Evolutionary conservation across 1,284 basidiomycete species (phyloP), one percentile per base, ranked within the genome.

Genomic region (Singerocomus inundabilis): DNA sequence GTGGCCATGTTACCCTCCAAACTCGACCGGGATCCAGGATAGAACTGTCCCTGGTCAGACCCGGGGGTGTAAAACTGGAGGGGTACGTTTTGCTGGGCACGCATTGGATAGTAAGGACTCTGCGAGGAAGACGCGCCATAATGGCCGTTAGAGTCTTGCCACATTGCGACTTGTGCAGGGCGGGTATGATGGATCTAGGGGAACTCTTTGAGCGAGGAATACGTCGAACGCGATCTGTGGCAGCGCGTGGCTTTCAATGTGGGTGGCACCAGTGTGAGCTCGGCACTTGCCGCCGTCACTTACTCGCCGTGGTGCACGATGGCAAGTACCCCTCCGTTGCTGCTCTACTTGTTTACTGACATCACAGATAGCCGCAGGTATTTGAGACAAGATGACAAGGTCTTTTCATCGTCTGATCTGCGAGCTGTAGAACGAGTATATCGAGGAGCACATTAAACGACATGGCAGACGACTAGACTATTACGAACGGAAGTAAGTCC

Each of bases 361-460:
- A 45, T 46, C 35, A 7, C 41, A 61, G 51, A 59, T 63, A 88
- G 87, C 87, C 86, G 66, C 87, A 88, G 81, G 85, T 88, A 73
- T 51, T 59, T 41, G 0, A 25, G 39, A 34, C 26, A 32, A 34
- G 12, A 50, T 54, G 50, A 26, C 13, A 29, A 26, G 11, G 13
- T n/a, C 16, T 28, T 16, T 10, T 24, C 36, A 13, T 1, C 54
- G 26, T 51, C 55, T 67, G 44, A 66, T 45, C 12, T 12, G 21
- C 10, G 28, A 26, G 10, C 45, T 56, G 36, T 62, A 92, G 87
- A 93, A 93, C 75, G 91, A 93, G 69, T 93, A 93, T 65, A 93
- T 93, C 65, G 90, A 93, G 71, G 91, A 93, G 72, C 86, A 88
- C 64, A 91, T 93, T 66, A 92, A 89, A 69, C 79, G 86, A 48